Percentiles rank a stretch among this genome's conserved stretches.
Evolutionary conservation across 352 stramenopile genomes (phyloP).

Genomic region (Globisporangium parvum): DNA sequence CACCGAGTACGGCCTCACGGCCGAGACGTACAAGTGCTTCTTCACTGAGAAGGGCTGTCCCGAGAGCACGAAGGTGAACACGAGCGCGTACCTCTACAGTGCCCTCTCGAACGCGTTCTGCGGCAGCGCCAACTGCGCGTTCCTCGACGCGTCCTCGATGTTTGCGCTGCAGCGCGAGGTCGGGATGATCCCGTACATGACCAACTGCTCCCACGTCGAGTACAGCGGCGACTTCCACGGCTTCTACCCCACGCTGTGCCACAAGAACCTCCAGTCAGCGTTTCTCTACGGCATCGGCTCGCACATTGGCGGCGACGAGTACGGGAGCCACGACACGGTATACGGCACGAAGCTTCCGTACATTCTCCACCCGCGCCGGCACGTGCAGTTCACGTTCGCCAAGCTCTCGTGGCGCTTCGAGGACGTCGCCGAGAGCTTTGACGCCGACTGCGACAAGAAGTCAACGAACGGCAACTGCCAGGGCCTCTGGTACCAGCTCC

Average conservation of each 20-base stretch:
- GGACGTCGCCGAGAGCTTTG: slow-evolving; percentile 24
- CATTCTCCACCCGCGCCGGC: slow-evolving; percentile 25
- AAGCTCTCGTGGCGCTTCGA: slow-evolving; percentile 29
- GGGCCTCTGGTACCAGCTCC: slow-evolving; percentile 34
- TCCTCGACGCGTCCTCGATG: slow-evolving; percentile 24
- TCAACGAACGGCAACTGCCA: slow-evolving; percentile 17
- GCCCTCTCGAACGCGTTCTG: slow-evolving; percentile 25
- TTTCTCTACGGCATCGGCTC: slow-evolving; percentile 18
- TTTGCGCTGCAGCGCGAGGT: slow-evolving; percentile 33
- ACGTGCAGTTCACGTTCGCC: slow-evolving; percentile 37
- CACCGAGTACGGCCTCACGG: slow-evolving; percentile 17
- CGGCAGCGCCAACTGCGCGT: slow-evolving; percentile 25
- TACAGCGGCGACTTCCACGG: slow-evolving; percentile 38
- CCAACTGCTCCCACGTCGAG: slow-evolving; percentile 22
- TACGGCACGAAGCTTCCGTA: slow-evolving; percentile 19
- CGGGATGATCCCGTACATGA: slow-evolving; percentile 22
- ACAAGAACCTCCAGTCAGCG: slow-evolving; percentile 16
- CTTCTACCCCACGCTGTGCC: slow-evolving; percentile 30
- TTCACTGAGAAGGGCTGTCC: slow-evolving; percentile 8
- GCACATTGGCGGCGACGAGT: slow-evolving; percentile 38
- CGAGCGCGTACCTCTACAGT: slow-evolving; percentile 13
- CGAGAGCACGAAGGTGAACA: slow-evolving; percentile 8
- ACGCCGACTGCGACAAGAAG: slow-evolving; percentile 27
- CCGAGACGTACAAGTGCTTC: slow-evolving; percentile 11
- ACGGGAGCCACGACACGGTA: slow-evolving; percentile 10